These are phyloP conservation scores for Tephrocybe sp. DNA, from an alignment of 768 basidiomycete genomes.

Conservation along the genomic window DNA sequence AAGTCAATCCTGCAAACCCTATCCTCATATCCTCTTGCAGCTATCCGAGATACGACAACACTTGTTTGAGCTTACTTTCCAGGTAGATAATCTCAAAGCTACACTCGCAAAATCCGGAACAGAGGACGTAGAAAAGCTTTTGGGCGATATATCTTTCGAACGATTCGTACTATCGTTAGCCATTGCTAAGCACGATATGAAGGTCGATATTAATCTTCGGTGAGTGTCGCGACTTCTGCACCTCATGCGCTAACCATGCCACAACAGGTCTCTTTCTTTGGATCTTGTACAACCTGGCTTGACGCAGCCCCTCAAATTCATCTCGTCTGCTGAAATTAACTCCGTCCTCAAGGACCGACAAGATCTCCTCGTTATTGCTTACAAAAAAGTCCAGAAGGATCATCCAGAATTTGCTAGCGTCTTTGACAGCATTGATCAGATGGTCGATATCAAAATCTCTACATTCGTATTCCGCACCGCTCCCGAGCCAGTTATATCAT, in stretches of 20 bases:
- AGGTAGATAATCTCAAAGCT: constrained; percentile 79
- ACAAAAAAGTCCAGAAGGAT: constrained; percentile 73
- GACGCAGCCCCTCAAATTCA: constrained; percentile 52
- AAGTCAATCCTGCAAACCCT: not conserved
- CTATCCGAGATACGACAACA: constrained; percentile 48
- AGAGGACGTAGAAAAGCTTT: constrained; percentile 61
- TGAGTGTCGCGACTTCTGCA: constrained; percentile 27
- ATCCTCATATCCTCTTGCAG: constrained; percentile 18
- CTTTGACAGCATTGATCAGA: constrained; percentile 87
- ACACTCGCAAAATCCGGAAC: constrained; percentile 68
- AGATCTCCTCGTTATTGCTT: constrained; percentile 77
- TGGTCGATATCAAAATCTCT: constrained; percentile 80
- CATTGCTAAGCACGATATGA: constrained; percentile 82
- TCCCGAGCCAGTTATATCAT: constrained; percentile 83
- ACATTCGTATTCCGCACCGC: constrained; percentile 87
- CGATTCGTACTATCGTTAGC: constrained; percentile 75
- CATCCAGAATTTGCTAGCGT: constrained; percentile 82
- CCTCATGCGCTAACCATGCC: constrained; percentile 10
- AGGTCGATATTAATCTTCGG: constrained; percentile 79
- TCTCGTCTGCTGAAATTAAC: constrained; percentile 55
- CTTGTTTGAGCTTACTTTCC: constrained; percentile 82
- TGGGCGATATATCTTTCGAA: constrained; percentile 79
- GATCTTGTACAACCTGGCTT: constrained; percentile 58
- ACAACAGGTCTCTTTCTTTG: constrained; percentile 68
- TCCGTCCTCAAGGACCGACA: constrained; percentile 35